Evolutionary conservation across 208 protist genomes (phyloP), one percentile per base, ranked within the genome.

Genomic region (Acanthamoeba quina): DNA sequence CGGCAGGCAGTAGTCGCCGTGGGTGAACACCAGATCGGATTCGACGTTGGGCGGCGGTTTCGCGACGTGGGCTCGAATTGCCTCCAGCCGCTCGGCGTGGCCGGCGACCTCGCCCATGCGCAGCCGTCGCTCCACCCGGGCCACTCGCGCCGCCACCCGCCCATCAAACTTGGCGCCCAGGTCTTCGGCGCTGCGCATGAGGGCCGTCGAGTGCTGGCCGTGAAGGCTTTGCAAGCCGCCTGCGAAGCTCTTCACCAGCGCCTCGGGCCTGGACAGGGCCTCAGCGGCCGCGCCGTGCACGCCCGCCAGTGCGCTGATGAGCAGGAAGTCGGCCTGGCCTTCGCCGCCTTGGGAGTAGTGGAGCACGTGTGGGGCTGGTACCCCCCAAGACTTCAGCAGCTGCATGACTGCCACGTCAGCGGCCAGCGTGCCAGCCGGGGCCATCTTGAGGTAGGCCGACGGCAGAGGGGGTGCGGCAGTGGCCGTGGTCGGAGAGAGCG

Each of bases 381-480:
- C 68, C 5, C 31, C 68, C 1, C 68, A 76, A 17, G n/a, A 29
- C 68, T 76, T 29, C 24, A 76, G 31, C 68, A 34, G 37, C 37
- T 24, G 68, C 68, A 76, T 31, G 11, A 21, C 31, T 0, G 68
- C 68, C 34, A 29, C 37, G 17, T 76, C 68, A 15, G 15, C 13
- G n/a, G n/a, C 29, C 21, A 76, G 68, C 13, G 7, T 29, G 24
- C 31, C 68, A 34, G 24, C 13, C 17, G 68, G 29, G 5, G 68
- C n/a, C 68, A 76, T 29, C 37, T 76, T 76, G 31, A 76, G 68
- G n/a, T 76, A 76, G 24, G 68, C 47, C 21, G 68, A 76, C 13
- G 68, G 37, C 41, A 56, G 52, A 56, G 52, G 52, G 52, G 52
- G 52, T 5, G 56, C 56, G 17, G 56, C 56, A 44, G 41, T 56